phyloP scores from a whole-genome alignment of 768 basidiomycete species.

The Russula dissimulans region DNA sequence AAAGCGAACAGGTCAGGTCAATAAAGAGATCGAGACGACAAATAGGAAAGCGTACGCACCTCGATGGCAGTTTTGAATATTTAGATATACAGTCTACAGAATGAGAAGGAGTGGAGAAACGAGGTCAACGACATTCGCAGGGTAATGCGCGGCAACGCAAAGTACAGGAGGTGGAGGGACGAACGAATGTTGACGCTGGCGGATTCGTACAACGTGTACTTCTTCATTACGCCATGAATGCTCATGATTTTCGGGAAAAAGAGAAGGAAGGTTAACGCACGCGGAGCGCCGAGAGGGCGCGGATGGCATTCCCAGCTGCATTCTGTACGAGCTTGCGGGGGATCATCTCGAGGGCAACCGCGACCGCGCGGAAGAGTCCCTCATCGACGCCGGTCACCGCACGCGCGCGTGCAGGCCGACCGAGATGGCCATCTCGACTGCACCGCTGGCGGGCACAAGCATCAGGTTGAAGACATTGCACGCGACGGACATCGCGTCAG shows the following conservation, averaged over 20 bases:
- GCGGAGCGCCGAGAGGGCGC: constrained; percentile 87
- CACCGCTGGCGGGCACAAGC: constrained; percentile 90
- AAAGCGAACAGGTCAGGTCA: too few species aligned
- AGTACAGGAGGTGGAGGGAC: not conserved
- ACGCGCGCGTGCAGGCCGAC: constrained; percentile 80
- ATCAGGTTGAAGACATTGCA: constrained; percentile 93
- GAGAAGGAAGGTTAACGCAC: constrained; percentile 39
- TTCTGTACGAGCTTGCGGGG: constrained; percentile 93
- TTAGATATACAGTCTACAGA: constrained; percentile 67
- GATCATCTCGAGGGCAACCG: constrained; percentile 96
- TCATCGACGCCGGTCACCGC: constrained; percentile 82
- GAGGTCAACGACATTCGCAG: not conserved
- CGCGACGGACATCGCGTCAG: constrained; percentile 95
- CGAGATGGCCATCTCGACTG: constrained; percentile 96
- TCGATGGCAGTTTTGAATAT: constrained; percentile 96
- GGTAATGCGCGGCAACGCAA: not conserved
- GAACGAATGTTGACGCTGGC: constrained; percentile 82
- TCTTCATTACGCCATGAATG: constrained; percentile 93
- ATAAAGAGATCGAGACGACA: not conserved
- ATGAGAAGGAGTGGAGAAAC: not conserved
- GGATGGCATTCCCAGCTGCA: constrained; percentile 88
- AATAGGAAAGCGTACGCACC: constrained; percentile 30
- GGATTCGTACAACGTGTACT: constrained; percentile 88
- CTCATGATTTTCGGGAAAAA: constrained; percentile 81
- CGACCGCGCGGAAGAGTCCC: constrained; percentile 86